Evolutionary conservation across 257 asterid species (phyloP).

Genomic region (Plectranthus barbatus): DNA sequence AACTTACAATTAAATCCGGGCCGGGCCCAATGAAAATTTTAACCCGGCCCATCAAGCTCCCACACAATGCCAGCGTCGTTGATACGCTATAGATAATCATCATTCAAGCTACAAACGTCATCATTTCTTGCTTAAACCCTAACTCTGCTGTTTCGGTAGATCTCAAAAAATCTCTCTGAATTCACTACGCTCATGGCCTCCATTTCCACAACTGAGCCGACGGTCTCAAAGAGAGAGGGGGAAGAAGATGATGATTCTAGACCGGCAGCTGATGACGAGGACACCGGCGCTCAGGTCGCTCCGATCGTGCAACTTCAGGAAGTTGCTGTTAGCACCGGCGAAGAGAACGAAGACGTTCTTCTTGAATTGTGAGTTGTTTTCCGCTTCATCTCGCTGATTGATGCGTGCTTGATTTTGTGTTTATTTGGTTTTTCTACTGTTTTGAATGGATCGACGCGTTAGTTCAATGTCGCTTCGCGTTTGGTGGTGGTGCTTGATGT

Average conservation of each 20-base stretch:
- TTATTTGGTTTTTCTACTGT: background rate
- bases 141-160: background rate
- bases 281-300: no score
- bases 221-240: constrained; percentile 14
- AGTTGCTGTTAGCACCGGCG: constrained; percentile 71
- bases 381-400: background rate
- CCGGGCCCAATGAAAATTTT: no score
- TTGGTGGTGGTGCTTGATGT: background rate
- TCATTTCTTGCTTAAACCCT: constrained; percentile 8
- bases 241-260: constrained; percentile 37
- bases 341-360: constrained; percentile 64
- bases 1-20: no score
- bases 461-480: background rate
- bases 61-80: background rate
- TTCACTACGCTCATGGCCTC: constrained; percentile 30
- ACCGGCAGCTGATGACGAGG: constrained; percentile 41
- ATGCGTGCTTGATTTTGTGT: background rate
- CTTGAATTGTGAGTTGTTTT: constrained; percentile 49
- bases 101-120: no score
- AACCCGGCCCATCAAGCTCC: no score
- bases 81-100: no score
- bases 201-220: constrained; percentile 24
- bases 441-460: constrained; percentile 4
- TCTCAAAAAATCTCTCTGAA: constrained; percentile 12
- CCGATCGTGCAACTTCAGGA: constrained; percentile 61